Base-by-base conservation (phyloP, 2,329 filamentous ascomycete genomes). In the Diaporthe eres region DNA sequence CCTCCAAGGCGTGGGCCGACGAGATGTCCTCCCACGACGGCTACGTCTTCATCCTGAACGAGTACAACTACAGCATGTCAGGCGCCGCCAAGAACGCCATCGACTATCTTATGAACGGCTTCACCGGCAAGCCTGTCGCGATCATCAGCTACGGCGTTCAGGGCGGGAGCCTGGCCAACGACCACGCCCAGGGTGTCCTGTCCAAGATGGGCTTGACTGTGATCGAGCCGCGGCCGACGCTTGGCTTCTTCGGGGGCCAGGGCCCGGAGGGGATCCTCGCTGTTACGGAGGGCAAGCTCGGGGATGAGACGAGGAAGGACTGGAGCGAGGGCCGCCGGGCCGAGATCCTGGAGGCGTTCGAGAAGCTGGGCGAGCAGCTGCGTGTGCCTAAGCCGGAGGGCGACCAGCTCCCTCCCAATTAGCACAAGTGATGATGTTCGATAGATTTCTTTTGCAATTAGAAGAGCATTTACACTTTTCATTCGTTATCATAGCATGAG, bases 41-140 rank as follows among this genome's bases (percentile, higher is more conserved):
- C 22, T 89, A 88, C 80, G 80, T 90, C 47, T 82, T 90, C 65
- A 85, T 90, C 58, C 84, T 86, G n/a, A 85, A 87, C 1, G 86
- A 90, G 80, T 92, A 92, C 80, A 92, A 92, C 83, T 88, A 83
- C 80, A 86, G 88, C 34, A 82, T 91, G 8, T 84, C 90, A 0
- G 90, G 87, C 0, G 86, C 84, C 9, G 82, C 90, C 67, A 92
- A 92, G 84, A 93, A 92, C 79, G 90, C 91, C 8, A 86, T 93
- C 74, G 91, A 92, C 80, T 92, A 90, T 79, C 85, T 93, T 0
- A 87, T 85, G 78, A 83, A 91, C 78, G 90, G 92, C 79, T 92
- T 89, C 88, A 85, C 82, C 34, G 88, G 86, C 12, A 92, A 92
- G 80, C 87, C 89, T 0, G 86, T 85, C 25, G 82, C 83, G 63